These are phyloP conservation scores for Phanerochaete carnosa DNA, from an alignment of 768 basidiomycete species.

Conservation along the genomic window DNA sequence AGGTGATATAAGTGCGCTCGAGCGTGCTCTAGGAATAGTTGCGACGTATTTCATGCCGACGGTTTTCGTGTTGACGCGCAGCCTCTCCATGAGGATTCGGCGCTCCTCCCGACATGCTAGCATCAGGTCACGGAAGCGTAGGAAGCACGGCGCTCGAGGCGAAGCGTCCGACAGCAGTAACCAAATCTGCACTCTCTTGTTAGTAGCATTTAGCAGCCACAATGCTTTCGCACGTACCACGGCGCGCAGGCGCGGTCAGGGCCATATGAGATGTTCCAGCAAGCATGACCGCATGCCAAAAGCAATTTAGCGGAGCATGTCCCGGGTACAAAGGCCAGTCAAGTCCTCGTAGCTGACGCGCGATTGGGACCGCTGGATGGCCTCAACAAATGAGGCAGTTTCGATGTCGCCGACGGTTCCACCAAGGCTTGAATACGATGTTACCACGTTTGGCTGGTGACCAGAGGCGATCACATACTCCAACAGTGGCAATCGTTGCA, in stretches of 20 bases:
- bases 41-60: conserved; percentile 69
- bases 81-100: conserved; percentile 77
- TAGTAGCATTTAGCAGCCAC: background rate
- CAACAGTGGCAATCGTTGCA: conserved; percentile 90
- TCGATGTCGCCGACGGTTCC: conserved; percentile 99
- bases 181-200: conserved; percentile 66
- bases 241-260: conserved; percentile 75
- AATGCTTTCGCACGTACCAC: conserved; percentile 51
- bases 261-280: conserved; percentile 84
- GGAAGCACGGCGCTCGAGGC: conserved; percentile 81
- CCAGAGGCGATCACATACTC: conserved; percentile 38
- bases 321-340: conserved; percentile 61
- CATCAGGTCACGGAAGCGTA: conserved; percentile 72
- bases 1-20: conserved; percentile 82
- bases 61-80: conserved; percentile 75
- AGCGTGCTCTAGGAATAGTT: conserved; percentile 72
- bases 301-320: conserved; percentile 75
- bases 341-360: no score
- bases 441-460: no score
- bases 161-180: conserved; percentile 91
- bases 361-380: no score
- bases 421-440: conserved; percentile 82
- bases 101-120: conserved; percentile 79
- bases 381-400: no score
- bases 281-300: conserved; percentile 84